Evolutionary conservation across 2,329 filamentous ascomycete genomes (phyloP).

Genomic region (Talaromyces sp.): DNA sequence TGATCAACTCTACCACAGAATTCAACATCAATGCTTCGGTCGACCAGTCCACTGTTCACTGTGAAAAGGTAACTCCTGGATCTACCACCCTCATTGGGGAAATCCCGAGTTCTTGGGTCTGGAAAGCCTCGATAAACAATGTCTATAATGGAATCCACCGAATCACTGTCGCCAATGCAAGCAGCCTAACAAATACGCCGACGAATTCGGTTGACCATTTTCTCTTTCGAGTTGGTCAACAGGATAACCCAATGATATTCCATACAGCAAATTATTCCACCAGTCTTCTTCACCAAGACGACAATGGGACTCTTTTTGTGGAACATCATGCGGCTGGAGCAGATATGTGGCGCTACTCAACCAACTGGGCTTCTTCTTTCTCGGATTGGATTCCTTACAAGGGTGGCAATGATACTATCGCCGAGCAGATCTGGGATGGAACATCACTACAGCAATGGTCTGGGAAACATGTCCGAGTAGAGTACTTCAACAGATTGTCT

Average conservation of each 20-base stretch:
- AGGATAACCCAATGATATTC: slow-evolving; percentile 58
- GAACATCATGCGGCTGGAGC: slow-evolving; percentile 59
- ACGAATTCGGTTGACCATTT: slow-evolving; percentile 58
- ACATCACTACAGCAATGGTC: slow-evolving; percentile 55
- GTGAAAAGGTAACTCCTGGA: slow-evolving; percentile 36
- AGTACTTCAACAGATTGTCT: slow-evolving; percentile 58
- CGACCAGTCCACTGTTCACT: slow-evolving; percentile 43
- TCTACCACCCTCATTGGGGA: slow-evolving; percentile 43
- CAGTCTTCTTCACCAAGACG: slow-evolving; percentile 45
- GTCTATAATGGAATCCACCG: slow-evolving; percentile 60
- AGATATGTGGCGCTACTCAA: slow-evolving; percentile 58
- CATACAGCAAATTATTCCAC: slow-evolving; percentile 57
- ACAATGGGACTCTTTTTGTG: slow-evolving; percentile 44
- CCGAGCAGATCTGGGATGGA: slow-evolving; percentile 54
- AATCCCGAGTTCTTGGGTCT: slow-evolving; percentile 52
- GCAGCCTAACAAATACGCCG: slow-evolving; percentile 36
- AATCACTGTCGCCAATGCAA: slow-evolving; percentile 54
- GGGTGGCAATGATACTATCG: slow-evolving; percentile 48
- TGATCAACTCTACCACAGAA: slow-evolving; percentile 51
- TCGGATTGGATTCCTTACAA: slow-evolving; percentile 55
- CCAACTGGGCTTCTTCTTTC: slow-evolving; percentile 58
- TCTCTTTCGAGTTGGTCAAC: slow-evolving; percentile 56
- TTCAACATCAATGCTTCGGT: slow-evolving; percentile 41
- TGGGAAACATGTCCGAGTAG: slow-evolving; percentile 58
- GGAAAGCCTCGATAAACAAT: slow-evolving; percentile 49